Percentiles rank a stretch among this genome's conserved stretches.
Evolutionary conservation across 257 asterid genomes (phyloP).

Genomic region (Penstemon eatonii): DNA sequence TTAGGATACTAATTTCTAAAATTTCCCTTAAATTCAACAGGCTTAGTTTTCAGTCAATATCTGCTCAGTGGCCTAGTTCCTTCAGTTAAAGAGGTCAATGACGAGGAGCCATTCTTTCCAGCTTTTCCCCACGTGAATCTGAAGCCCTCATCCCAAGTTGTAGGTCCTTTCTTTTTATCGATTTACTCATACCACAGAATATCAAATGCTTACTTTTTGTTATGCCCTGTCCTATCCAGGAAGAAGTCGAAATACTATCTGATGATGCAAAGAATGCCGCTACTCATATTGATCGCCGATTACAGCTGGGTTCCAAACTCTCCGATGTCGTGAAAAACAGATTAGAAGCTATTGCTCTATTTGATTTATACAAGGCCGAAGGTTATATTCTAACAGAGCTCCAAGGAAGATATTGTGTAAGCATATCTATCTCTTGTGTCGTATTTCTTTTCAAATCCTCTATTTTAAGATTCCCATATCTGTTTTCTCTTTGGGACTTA

Average conservation of each 20-base stretch:
- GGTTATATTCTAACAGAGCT: conserved; percentile 78
- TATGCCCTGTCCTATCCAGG: conserved; percentile 41
- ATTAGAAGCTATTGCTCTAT: conserved; percentile 70
- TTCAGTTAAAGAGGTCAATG: conserved; percentile 89
- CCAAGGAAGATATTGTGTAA: conserved; percentile 77
- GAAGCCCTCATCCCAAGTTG: conserved; percentile 59
- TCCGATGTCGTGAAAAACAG: conserved; percentile 66
- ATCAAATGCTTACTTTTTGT: not conserved
- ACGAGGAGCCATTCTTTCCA: conserved; percentile 91
- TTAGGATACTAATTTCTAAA: conserved; percentile 16
- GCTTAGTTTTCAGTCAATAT: conserved; percentile 91
- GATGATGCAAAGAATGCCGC: conserved; percentile 87
- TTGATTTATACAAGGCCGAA: conserved; percentile 71
- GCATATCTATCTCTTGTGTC: conserved; percentile 28
- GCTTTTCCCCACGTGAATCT: conserved; percentile 59
- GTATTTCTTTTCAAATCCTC: conserved; percentile 16
- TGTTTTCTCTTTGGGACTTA: conserved; percentile 14
- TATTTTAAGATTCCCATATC: not conserved
- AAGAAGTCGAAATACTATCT: conserved; percentile 57
- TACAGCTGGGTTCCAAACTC: conserved; percentile 77
- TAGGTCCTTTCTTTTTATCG: conserved; percentile 36
- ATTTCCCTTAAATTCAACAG: conserved; percentile 40
- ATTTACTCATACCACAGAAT: conserved; percentile 7
- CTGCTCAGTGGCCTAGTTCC: conserved; percentile 94
- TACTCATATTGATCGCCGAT: conserved; percentile 57